phyloP scores from a whole-genome alignment of 345 rosid species.

The Hevea brasiliensis region DNA sequence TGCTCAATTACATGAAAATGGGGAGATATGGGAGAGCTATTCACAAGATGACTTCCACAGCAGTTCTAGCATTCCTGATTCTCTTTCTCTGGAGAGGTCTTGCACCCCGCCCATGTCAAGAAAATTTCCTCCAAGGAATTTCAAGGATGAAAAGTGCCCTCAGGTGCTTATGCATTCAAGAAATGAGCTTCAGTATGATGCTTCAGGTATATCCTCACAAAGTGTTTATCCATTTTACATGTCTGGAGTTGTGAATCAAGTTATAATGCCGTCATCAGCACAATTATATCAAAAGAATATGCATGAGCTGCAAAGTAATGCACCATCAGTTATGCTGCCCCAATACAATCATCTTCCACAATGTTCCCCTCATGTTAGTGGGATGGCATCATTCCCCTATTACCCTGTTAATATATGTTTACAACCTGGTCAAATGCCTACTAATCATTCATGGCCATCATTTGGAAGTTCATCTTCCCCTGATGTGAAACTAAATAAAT shows the following conservation, averaged over 20 bases:
- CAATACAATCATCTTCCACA: slow-evolving; percentile 72
- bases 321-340: slow-evolving; percentile 47
- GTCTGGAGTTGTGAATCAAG: slow-evolving; percentile 78
- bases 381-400: slow-evolving; percentile 69
- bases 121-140: slow-evolving; percentile 50
- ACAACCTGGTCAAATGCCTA: slow-evolving; percentile 65
- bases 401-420: slow-evolving; percentile 63
- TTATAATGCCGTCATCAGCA: slow-evolving; percentile 60
- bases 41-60: slow-evolving; percentile 59
- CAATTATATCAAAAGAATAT: slow-evolving; percentile 54
- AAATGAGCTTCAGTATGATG: slow-evolving; percentile 50
- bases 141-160: slow-evolving; percentile 40
- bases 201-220: slow-evolving; percentile 49
- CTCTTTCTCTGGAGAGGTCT: slow-evolving; percentile 55
- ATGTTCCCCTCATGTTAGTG: slow-evolving; percentile 53
- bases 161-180: slow-evolving; percentile 37
- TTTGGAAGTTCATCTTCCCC: slow-evolving; percentile 52
- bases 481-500: slow-evolving; percentile 56
- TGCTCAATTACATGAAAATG: slow-evolving; percentile 44
- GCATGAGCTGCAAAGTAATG: slow-evolving; percentile 52
- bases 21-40: slow-evolving; percentile 51
- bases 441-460: slow-evolving; percentile 60
- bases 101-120: slow-evolving; percentile 56
- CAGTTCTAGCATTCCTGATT: slow-evolving; percentile 53
- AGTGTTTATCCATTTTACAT: slow-evolving; percentile 63